Base-by-base conservation (phyloP, 2,329 filamentous ascomycete species). In the Diplocarpon mali region DNA sequence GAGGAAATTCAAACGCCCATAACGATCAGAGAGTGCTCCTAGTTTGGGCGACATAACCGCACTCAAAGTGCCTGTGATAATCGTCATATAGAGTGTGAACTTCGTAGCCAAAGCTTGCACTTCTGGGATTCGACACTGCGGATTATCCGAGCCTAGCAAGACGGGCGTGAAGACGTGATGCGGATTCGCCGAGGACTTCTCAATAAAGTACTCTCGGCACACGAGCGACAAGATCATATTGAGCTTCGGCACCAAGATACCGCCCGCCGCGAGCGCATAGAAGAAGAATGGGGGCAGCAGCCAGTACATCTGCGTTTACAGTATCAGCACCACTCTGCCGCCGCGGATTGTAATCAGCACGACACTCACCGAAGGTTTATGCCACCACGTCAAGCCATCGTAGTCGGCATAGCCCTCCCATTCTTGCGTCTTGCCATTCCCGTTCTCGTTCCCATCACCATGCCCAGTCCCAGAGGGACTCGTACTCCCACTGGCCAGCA, bases 211-310 rank as follows among this genome's bases (percentile, higher is more conserved):
- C 49, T 84, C 74, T 50, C 79, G 76, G 64, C 92, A 98, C 42
- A 96, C 77, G 24, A 98, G 71, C 46, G 81, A 75, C 49, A 94
- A 72, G 50, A 94, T 86, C 65, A 95, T 67, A 59, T 95, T 94
- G 50, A 95, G 71, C 62, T 84, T 92, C 9, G 90, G 89, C 8
- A 95, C 85, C 7, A 92, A 70, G 6, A 85, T 76, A 45, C 86
- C 87, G 28, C 90, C 92, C 63, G 92, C 90, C 0, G 89, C 88
- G 43, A 93, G 69, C 0, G 87, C 86, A 60, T 87, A 90, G 36
- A 95, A 65, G 45, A 84, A 71, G 64, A 89, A 92, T 0, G 88
- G 85, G 0, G 75, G 77, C 7, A 96, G 64, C 4, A 96, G 71
- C 85, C 88, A 96, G 64, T 73, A 85, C 42, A 93, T 76, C 85